A percentile compares a stretch with the other conserved stretches of the same genome.
Evolutionary conservation across 129 eudicot species (phyloP).

Genomic region (Escallonia herrerae): DNA sequence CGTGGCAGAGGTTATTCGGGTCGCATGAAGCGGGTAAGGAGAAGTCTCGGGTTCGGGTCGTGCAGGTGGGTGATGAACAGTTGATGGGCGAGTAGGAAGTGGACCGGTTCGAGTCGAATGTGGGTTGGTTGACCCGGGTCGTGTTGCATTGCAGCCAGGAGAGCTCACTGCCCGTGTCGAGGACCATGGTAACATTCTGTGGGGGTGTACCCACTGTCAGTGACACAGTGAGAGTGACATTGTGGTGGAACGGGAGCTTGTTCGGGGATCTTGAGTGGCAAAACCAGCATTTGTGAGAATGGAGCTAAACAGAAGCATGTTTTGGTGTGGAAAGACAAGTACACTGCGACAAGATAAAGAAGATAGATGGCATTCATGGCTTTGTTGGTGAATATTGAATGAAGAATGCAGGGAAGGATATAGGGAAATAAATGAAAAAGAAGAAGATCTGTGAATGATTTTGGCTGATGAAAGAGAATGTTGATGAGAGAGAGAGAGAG

Average conservation of each 20-base stretch:
- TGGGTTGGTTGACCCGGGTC: slow-evolving; percentile 29
- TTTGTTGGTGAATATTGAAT: slow-evolving; percentile 2
- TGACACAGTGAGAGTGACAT: slow-evolving; percentile 66
- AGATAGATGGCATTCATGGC: slow-evolving; percentile 19
- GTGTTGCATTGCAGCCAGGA: slow-evolving; percentile 74
- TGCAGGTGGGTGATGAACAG: slow-evolving; percentile 63
- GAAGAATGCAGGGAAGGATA: neutral
- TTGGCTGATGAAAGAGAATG: too few relatives aligned
- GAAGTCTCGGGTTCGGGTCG: slow-evolving; percentile 67
- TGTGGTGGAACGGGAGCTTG: slow-evolving; percentile 60
- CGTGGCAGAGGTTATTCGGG: slow-evolving; percentile 61
- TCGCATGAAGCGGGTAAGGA: slow-evolving; percentile 79
- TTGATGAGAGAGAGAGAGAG: too few relatives aligned
- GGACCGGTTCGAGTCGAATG: slow-evolving; percentile 44
- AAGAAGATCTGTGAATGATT: neutral
- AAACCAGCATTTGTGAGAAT: slow-evolving; percentile 24
- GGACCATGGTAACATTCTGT: slow-evolving; percentile 74
- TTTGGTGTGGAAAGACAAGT: slow-evolving; percentile 20
- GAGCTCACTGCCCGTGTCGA: slow-evolving; percentile 87
- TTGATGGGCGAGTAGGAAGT: slow-evolving; percentile 51
- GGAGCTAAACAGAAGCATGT: slow-evolving; percentile 13
- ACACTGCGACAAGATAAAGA: slow-evolving; percentile 1
- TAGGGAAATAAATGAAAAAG: neutral
- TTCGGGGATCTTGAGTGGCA: slow-evolving; percentile 44
- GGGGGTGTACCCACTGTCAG: slow-evolving; percentile 74